Evolutionary conservation across 345 rosid species (phyloP), one percentile per base, ranked within the genome.

Genomic region (Heritiera fomes): DNA sequence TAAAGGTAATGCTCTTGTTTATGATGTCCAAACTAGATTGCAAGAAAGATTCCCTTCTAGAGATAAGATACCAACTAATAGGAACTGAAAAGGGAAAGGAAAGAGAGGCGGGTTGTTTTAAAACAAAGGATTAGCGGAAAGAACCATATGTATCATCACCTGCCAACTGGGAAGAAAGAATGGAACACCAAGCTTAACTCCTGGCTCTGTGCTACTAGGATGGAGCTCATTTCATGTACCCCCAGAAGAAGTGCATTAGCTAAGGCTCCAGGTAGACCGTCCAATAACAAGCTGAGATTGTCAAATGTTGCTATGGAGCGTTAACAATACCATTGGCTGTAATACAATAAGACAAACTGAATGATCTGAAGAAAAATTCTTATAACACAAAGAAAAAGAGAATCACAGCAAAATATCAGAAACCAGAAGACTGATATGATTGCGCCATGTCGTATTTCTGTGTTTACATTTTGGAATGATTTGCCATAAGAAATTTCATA

Each of bases 111-210:
- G 28, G 65, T 46, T 82, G 30, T 59, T 75, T 60, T 30, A 4
- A 75, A 66, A 30, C 6, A 58, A 53, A 60, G 62, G 65, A 58
- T 71, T 38, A 55, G 11, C 28, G 17, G 47, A 58, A 41, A 75
- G 28, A 76, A 79, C 38, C 10, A 18, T 41, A 65, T 47, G 66
- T 69, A 62, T 90, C 38, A 43, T 6, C 86, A 95, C 97, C 95
- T 95, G 99, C 99, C 94, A 92, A 85, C 98, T 93, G 38, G 99
- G 97, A 82, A 95, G 93, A 82, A 95, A 93, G 87, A 84, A 93
- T 4, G 98, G 99, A 76, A 95, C 91, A 75, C 96, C 94, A 53
- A 95, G 97, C 89, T 87, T 87, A 69, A 93, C 86, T 62, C 94
- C 92, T 69, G 78, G 84, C 80, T 87, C 46, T 87, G 88, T 14